Conservation (phyloP, 148 eudicot genomes). For the Polygonum aviculare region DNA sequence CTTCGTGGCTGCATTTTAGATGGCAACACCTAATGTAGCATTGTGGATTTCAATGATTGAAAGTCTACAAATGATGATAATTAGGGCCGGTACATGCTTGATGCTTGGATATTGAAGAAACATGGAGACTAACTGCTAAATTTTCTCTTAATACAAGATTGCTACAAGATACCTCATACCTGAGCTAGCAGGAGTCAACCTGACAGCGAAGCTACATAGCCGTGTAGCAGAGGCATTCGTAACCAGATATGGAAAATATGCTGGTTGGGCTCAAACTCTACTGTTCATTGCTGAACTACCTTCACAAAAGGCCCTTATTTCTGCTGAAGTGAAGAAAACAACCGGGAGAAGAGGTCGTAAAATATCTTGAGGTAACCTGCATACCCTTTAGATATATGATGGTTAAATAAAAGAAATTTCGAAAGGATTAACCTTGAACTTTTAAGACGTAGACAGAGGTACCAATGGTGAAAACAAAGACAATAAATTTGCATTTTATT, state of each 20-base stretch:
- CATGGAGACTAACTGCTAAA: not conserved
- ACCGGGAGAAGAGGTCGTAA: slow-evolving; percentile 14
- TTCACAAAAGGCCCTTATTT: slow-evolving; percentile 63
- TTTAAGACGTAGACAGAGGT: not conserved
- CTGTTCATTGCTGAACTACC: slow-evolving; percentile 94
- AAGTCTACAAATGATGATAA: not conserved
- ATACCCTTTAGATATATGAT: not conserved
- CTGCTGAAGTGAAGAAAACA: slow-evolving; percentile 22
- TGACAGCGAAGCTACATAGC: slow-evolving; percentile 52
- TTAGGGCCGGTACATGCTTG: not conserved
- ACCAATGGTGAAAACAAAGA: not conserved
- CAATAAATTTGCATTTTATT: not conserved
- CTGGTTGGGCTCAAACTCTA: slow-evolving; percentile 98
- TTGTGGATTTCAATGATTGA: not conserved
- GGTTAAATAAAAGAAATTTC: not conserved
- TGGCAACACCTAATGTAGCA: not conserved
- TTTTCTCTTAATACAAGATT: slow-evolving; percentile 32
- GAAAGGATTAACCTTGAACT: not conserved
- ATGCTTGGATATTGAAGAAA: not conserved
- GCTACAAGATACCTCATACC: slow-evolving; percentile 82
- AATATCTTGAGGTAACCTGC: slow-evolving; percentile 1
- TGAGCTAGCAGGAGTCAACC: slow-evolving; percentile 68
- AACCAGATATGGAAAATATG: slow-evolving; percentile 80
- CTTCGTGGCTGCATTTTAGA: not conserved
- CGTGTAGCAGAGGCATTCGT: slow-evolving; percentile 96